Evolutionary conservation across 306 rosid genomes (phyloP), one percentile per base, ranked within the genome.

Genomic region (Clitoria ternatea): DNA sequence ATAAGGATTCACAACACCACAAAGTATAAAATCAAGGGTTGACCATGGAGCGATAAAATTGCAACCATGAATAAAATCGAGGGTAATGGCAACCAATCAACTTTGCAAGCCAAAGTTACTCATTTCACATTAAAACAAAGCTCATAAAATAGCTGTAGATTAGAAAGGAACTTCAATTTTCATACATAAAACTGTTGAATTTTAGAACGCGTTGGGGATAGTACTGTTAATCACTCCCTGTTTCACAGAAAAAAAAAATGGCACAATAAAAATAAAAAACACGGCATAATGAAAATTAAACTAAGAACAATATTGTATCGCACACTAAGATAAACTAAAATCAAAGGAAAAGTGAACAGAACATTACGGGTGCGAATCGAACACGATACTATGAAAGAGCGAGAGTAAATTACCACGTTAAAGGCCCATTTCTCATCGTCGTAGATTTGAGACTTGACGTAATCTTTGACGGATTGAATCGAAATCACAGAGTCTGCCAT

Each of bases 401-500:
- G 35, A 74, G 20, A 9, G 27, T n/a, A 49, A 15, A 12, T 66
- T 85, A 92, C 98, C 96, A 61, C 54, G 79, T 90, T 92, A 71
- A 79, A 86, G 36, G 90, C 96, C 92, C 95, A 88, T 64, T 90
- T 92, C 18, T 90, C 88, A 50, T 92, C 96, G 67, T 88, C 95
- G 0, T 82, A 12, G 73, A 84, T 50, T 84, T 92, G 96, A 64
- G 96, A 75, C 56, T 70, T 69, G 54, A 84, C 0, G 80, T 90
- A 77, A 35, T 77, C 81, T 65, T 88, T 92, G 64, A 84, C 57
- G 78, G 81, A 69, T 24, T 88, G 96, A 14, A 86, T 39, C 19
- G 98, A 84, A 60, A 80, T 7, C 32, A 48, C 42, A 40, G 83
- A 75, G 77, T 75, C 79, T 22, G 89, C 89, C 98, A 92, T 92